Base-by-base conservation (phyloP, 164 flowering plant species). In the Vitis riparia region DNA sequence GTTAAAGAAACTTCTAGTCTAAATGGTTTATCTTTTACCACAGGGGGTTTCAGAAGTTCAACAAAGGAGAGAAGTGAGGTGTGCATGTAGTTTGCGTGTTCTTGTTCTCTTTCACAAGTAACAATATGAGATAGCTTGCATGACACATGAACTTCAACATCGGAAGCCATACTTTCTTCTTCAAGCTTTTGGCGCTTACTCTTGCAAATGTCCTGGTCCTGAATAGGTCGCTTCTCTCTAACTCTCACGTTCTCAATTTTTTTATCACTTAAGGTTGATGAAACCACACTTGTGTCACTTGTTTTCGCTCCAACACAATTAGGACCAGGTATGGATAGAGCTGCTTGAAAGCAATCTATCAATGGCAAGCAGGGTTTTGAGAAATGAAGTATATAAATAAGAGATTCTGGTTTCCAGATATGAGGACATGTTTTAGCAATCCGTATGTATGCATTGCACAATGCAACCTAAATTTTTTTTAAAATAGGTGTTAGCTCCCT, bases 381-480 rank as follows among this genome's bases (percentile, higher is more conserved):
- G 64, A 78, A 78, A 72, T 60, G 76, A 71, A 96, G 86, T 71
- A 80, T 62, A 59, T 78, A 56, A 59, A 92, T 65, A 56, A 96
- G 94, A 69, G 69, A 73, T 73, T 85, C 91, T 51, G 97, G 98
- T 79, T 68, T 90, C 98, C 98, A 93, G 67, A 90, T 76, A 75
- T 82, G 81, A 57, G 97, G 94, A 71, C 98, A 96, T n/a, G 67
- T 78, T 74, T 79, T 86, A 63, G 85, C 89, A 75, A 93, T 86
- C 75, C 93, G 74, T 37, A 71, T 66, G 71, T 89, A 96, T 14
- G 92, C 91, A 80, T 65, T 81, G 77, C 94, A 88, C 66, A 96
- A 63, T 17, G 97, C 93, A 75, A 79, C 87, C 99, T 96, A 91
- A 67, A 72, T 77, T 60, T 13, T 14, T 6, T 16, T 27, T 3